Conservation (phyloP, 495 filamentous ascomycete species). For the Xylaria castorea region DNA sequence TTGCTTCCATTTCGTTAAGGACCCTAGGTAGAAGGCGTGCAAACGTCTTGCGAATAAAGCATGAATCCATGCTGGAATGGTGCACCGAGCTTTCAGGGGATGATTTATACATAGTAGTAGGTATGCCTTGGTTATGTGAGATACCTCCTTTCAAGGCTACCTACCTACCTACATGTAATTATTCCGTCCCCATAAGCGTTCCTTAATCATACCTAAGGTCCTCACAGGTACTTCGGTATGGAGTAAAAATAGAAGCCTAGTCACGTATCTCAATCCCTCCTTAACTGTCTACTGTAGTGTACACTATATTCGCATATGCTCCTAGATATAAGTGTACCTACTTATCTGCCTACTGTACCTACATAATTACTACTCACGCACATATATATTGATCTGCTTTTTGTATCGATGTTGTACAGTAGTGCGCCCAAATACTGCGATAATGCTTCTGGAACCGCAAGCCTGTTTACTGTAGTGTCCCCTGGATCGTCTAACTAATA, state of each 20-base stretch:
- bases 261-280: not conserved
- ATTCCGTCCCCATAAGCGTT: not conserved
- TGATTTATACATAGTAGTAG: not conserved
- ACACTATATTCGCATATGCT: too few relatives aligned
- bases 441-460: not conserved
- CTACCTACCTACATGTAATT: not conserved
- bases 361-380: not conserved
- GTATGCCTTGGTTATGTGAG: not conserved
- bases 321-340: not conserved
- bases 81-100: not conserved
- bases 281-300: too few relatives aligned
- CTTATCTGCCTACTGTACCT: not conserved
- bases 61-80: not conserved
- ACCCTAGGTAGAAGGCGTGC: not conserved
- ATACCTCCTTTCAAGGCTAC: not conserved
- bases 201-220: not conserved
- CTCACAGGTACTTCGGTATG: not conserved
- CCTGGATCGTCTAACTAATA: slow-evolving; percentile 10
- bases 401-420: not conserved
- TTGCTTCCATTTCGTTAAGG: not conserved
- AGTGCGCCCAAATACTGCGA: not conserved
- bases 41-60: not conserved
- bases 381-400: not conserved
- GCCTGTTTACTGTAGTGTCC: not conserved
- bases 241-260: not conserved